Percentiles rank a stretch among this genome's conserved stretches.
phyloP scores from a whole-genome alignment of 495 filamentous ascomycete genomes.

The Bombardia bombarda region DNA sequence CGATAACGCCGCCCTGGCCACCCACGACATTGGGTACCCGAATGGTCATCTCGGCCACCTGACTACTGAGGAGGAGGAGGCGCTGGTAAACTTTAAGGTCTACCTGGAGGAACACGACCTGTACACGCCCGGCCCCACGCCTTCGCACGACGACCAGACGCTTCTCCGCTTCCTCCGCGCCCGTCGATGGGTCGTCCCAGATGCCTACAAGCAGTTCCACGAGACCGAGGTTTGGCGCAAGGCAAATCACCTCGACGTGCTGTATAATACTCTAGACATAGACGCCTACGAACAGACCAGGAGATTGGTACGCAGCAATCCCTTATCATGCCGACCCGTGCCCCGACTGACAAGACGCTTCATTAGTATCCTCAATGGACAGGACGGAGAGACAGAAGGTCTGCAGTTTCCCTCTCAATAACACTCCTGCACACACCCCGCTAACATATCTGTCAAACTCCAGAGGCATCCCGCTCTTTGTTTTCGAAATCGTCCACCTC shows the following conservation, averaged over 20 bases:
- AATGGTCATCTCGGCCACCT: conserved; percentile 69
- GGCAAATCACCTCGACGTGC: conserved; percentile 62
- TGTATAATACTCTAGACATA: conserved; percentile 73
- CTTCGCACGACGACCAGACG: conserved; percentile 74
- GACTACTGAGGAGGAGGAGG: conserved; percentile 55
- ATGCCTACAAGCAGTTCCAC: conserved; percentile 76
- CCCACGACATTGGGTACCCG: conserved; percentile 45
- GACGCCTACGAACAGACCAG: conserved; percentile 74
- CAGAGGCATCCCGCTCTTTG: conserved; percentile 81
- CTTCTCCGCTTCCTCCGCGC: conserved; percentile 79
- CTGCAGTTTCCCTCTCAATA: too few species aligned
- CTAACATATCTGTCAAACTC: background rate
- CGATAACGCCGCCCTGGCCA: background rate
- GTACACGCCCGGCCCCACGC: conserved; percentile 48
- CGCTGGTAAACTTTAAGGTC: conserved; percentile 60
- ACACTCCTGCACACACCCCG: too few species aligned
- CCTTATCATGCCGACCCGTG: background rate
- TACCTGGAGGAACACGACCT: conserved; percentile 55
- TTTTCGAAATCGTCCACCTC: conserved; percentile 77
- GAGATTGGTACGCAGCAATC: conserved; percentile 52
- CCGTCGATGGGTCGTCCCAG: conserved; percentile 60
- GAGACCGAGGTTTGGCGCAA: conserved; percentile 84
- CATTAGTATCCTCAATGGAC: conserved; percentile 87
- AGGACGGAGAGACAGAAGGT: conserved; percentile 66
- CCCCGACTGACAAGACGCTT: background rate